Evolutionary conservation across 495 filamentous ascomycete species (phyloP), one percentile per base, ranked within the genome.

Genomic region (Aspergillus wentii): DNA sequence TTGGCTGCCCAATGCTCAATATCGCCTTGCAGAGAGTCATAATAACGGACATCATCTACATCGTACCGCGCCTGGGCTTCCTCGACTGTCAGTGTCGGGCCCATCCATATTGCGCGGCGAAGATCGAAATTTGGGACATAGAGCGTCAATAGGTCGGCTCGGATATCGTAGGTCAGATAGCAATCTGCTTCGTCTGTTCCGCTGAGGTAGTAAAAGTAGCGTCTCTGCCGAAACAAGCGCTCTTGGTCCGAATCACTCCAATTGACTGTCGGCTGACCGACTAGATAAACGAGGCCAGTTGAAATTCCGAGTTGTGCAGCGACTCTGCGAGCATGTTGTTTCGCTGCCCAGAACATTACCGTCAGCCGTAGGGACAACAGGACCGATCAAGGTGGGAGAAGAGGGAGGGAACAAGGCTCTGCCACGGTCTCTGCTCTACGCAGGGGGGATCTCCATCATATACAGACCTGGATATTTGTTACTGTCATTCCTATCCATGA

Each of bases 81-180:
- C 23, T 85, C 72, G 28, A 69, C 54, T 6, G 78, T 79, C 33
- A 94, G 61, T 1, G 92, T 92, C 15, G 95, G 79, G n/a, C 92
- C 94, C 38, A 83, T 84, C 92, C 92, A 97, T 49, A 97, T 86
- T 4, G 95, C 90, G 35, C 75, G 78, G 31, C 86, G 85, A 31
- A 90, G 78, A 41, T 92, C 79, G 51, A 95, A 78, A n/a, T 88
- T 81, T 2, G 92, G 94, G 42, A 98, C 92, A 67, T 86, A 98
- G 35, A 97, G 82, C 1, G 87, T 94, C 22, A 88, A 77, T 32
- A 78, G 76, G 39, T 75, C 69, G 14, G 68, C 74, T 26, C 69
- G 62, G 38, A 96, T 80, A 54, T 92, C 80, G 72, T 97, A 94
- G 36, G 86, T 80, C 35, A 89, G 68, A 60, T 82, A 81, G 62